Base-by-base conservation (phyloP, 345 rosid genomes). In the Salix udensis region DNA sequence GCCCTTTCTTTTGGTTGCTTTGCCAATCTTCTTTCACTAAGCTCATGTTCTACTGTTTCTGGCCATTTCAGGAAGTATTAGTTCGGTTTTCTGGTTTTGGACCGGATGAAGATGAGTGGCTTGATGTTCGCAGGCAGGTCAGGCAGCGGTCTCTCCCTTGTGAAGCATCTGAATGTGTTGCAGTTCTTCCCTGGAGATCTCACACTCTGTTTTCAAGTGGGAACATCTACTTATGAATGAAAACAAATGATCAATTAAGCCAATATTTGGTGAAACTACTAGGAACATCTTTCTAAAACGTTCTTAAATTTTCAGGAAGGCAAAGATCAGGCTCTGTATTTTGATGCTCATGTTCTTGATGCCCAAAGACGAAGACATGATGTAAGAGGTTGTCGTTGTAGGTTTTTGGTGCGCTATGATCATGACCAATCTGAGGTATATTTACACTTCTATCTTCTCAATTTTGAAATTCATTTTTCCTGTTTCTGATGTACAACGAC, bases 351-450 rank as follows among this genome's bases (percentile, higher is more conserved):
- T 82, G 99, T 94, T 81, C 96, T 96, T 44, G 97, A 94, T 74
- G 97, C 99, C 6, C 98, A 96, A 87, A 92, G 98, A 77, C 85
- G 99, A 74, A 88, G 99, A 71, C 99, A 96, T 79, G 99, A 96
- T 83, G 92, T 89, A 8, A 92, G 99, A 86, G 99, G 99, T 76
- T 96, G 99, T 77, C 97, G 97, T 15, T 96, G 99, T 88, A 87
- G 99, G 79, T 94, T 94, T 83, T 85, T 94, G 83, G 99, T 96
- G 82, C 97, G 97, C 67, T 96, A 96, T 78, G 93, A 89, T 85
- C 99, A 96, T 70, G 98, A 96, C 82, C 96, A 89, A 34, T 86
- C 97, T 30, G 98, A 96, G 99, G 99, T 94, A 84, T 68, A 78
- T 70, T 16, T 73, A 60, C 80, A 62, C 76, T n/a, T 62, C 67